Evolutionary conservation across 352 stramenopile genomes (phyloP), one percentile per base, ranked within the genome.

Genomic region (Albugo candida): DNA sequence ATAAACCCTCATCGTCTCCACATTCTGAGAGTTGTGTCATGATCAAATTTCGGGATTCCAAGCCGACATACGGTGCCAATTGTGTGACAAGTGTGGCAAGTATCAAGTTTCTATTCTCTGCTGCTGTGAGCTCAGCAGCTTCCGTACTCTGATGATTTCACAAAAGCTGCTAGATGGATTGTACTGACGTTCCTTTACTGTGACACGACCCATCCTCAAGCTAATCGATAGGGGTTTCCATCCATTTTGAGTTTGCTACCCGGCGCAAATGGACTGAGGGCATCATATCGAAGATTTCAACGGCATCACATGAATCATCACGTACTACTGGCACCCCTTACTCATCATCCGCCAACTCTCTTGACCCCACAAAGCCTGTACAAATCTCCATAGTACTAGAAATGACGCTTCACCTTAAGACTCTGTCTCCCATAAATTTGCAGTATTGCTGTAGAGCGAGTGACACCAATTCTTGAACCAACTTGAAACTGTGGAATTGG

Each of bases 291-390:
- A 80, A 47, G 24, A 60, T 80, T 51, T 85, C 73, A 24, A 72
- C 49, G 53, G n/a, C n/a, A n/a, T 78, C 73, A 40, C 59, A 66
- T 10, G 69, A 56, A 39, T 80, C 64, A 47, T 85, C 68, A 37
- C 68, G 66, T 37, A 65, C 73, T 37, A 66, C 68, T 3, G 81
- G 58, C 27, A 64, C 64, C 17, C 65, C 70, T 27, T 3, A 8
- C 8, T 8, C 38, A 24, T 24, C 8, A 8, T 43, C 38, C 17
- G 38, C 3, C 56, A 51, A 13, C 5, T 66, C 37, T 88, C 76
- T 59, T 85, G 73, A 13, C 76, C 76, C 69, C 73, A 88, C 17
- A 88, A 54, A 40, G 76, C 67, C 41, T 76, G 65, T 13, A 88
- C 57, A 11, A 88, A 54, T 36, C 70, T 81, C 76, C 73, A 86